A percentile compares a stretch with the other conserved stretches of the same genome.
Conservation (phyloP, 345 rosid genomes). For the Citrus reticulata region DNA sequence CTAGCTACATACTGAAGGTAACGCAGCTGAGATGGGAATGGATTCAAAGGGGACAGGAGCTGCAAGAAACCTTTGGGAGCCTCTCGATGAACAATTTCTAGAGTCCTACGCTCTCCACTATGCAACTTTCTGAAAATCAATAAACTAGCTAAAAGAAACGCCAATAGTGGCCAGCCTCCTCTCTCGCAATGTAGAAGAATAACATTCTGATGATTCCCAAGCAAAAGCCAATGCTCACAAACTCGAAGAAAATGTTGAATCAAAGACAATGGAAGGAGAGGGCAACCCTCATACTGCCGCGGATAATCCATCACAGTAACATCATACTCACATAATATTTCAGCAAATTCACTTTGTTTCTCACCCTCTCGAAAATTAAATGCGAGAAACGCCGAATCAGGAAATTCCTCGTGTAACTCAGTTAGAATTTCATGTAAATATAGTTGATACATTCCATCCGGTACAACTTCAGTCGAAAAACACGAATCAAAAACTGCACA, state of each 20-base stretch:
- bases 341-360: slow-evolving; percentile 67
- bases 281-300: slow-evolving; percentile 93
- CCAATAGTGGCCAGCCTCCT: slow-evolving; percentile 97
- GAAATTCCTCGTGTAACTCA: slow-evolving; percentile 82
- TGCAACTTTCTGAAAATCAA: slow-evolving; percentile 79
- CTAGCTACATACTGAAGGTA: slow-evolving; percentile 94
- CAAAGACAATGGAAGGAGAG: slow-evolving; percentile 77
- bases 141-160: slow-evolving; percentile 77
- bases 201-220: slow-evolving; percentile 68
- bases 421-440: slow-evolving; percentile 69
- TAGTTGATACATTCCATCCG: slow-evolving; percentile 57
- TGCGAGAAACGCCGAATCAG: slow-evolving; percentile 74
- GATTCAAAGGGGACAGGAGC: slow-evolving; percentile 92
- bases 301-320: slow-evolving; percentile 90
- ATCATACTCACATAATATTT: slow-evolving; percentile 67
- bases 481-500: slow-evolving; percentile 92
- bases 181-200: slow-evolving; percentile 90
- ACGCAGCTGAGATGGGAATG: slow-evolving; percentile 93
- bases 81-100: slow-evolving; percentile 86
- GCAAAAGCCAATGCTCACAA: slow-evolving; percentile 84
- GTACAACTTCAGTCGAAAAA: slow-evolving; percentile 84
- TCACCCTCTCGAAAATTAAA: slow-evolving; percentile 92
- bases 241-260: slow-evolving; percentile 89
- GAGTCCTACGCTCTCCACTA: slow-evolving; percentile 78
- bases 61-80: slow-evolving; percentile 93